Evolutionary conservation across 805 yeast genomes (phyloP).

Genomic region (Hemisphaericaspora nanyangensis): DNA sequence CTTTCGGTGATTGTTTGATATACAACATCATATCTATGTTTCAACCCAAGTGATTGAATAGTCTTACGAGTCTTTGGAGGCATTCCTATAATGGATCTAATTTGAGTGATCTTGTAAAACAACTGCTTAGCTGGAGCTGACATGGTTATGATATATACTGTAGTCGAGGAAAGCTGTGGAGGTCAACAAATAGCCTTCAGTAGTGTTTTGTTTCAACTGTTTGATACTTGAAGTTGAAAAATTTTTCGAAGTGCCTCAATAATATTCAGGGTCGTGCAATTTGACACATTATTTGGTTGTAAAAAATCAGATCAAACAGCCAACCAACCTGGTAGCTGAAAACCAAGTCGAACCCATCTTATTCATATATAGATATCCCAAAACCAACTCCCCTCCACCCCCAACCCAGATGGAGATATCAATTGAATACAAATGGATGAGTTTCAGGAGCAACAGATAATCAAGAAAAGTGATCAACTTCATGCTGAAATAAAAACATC

Average conservation of each 20-base stretch:
- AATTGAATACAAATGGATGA: slow-evolving; percentile 16
- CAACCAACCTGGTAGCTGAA: too few relatives aligned
- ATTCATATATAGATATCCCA: too few relatives aligned
- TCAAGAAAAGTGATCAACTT: slow-evolving; percentile 15
- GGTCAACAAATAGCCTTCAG: too few relatives aligned
- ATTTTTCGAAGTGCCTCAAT: background rate
- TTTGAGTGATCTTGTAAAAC: slow-evolving; percentile 61
- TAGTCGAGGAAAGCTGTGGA: too few relatives aligned
- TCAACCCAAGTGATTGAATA: slow-evolving; percentile 69
- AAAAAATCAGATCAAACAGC: too few relatives aligned
- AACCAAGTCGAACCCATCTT: too few relatives aligned
- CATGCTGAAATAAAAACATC: slow-evolving; percentile 8
- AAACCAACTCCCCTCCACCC: too few relatives aligned
- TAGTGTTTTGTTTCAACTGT: too few relatives aligned
- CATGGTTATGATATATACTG: too few relatives aligned
- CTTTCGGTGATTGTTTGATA: slow-evolving; percentile 73
- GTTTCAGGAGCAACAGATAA: slow-evolving; percentile 8
- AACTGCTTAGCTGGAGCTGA: slow-evolving; percentile 12
- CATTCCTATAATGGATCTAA: slow-evolving; percentile 81
- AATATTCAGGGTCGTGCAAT: background rate
- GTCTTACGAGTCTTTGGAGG: slow-evolving; percentile 66
- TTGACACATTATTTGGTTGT: too few relatives aligned
- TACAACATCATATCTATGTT: slow-evolving; percentile 65
- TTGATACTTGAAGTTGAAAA: background rate
- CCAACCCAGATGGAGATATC: too few relatives aligned